Evolutionary conservation across 179 eudicot species (phyloP), one percentile per base, ranked within the genome.

Genomic region (Sideroxylon spinosum): DNA sequence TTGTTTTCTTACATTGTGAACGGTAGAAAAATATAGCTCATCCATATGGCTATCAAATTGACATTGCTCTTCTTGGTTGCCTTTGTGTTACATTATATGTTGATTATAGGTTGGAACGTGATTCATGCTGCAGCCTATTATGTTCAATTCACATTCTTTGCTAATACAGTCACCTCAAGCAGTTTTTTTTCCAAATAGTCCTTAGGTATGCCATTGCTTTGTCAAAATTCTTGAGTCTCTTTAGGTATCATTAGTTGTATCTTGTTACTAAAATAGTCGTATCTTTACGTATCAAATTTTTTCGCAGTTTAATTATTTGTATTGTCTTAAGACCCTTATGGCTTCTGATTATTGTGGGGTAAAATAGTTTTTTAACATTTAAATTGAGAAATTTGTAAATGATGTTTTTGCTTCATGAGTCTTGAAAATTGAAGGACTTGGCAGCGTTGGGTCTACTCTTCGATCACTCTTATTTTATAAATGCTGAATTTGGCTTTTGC

Each of bases 111-210:
- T 91, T 74, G 96, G 95, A 80, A 92, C 94, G 46, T 82, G 92
- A 29, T 94, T 82, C 85, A 83, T 86, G 22, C 98, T 82, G 68
- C 98, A 90, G 81, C 93, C 93, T 75, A 83, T 91, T 82, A 79
- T 94, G 49, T 94, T 80, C 77, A 91, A 89, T 83, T 92, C 93
- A 28, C 98, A 87, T 75, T 91, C 82, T 77, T 81, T 87, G 25
- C 89, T 84, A 57, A 79, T 91, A 83, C 97, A 91, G 82, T 82
- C 94, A 20, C 92, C 94, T 37, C 98, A 89, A 78, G 85, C 85
- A 12, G 91, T 84, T 79, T 92, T 90, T 81, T n/a, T n/a, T n/a
- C 85, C 93, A n/a, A 92, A 86, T 83, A 94, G 90, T 68, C 94
- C 98, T 44, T 97, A 93, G 95, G 99, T 90, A 79, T 53, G 70